Evolutionary conservation across 768 basidiomycete species (phyloP).

Genomic region (Leccinum pellstonianum): DNA sequence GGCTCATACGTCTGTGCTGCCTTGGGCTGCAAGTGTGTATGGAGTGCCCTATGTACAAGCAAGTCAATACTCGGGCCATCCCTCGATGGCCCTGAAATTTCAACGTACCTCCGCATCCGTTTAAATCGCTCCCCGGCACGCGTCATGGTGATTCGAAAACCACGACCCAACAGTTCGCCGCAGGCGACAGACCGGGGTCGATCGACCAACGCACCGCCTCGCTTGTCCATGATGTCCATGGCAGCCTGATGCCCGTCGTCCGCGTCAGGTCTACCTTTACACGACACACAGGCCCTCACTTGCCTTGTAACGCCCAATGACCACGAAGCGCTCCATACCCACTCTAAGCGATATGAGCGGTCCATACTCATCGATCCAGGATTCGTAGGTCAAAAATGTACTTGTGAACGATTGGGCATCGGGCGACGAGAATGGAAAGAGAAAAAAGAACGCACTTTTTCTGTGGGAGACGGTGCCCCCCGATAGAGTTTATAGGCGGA

Average conservation of each 20-base stretch:
- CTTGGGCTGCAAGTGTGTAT: conserved; percentile 17
- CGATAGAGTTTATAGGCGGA: conserved; percentile 2
- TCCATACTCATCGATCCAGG: conserved; percentile 57
- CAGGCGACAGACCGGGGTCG: conserved; percentile 42
- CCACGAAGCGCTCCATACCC: conserved; percentile 29
- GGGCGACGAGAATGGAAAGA: not conserved
- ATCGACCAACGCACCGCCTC: not conserved
- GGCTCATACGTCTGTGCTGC: conserved; percentile 44
- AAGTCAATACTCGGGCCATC: not conserved
- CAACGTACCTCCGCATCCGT: conserved; percentile 49
- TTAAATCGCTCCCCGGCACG: conserved; percentile 51
- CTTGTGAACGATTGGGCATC: not conserved
- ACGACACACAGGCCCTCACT: not conserved
- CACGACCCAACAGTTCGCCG: conserved; percentile 52
- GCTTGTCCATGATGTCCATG: conserved; percentile 55
- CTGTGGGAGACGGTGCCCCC: conserved; percentile 1
- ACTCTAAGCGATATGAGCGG: conserved; percentile 53
- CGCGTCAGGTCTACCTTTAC: not conserved
- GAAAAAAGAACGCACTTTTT: conserved; percentile 5
- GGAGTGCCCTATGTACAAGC: conserved; percentile 30
- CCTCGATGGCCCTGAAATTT: not conserved
- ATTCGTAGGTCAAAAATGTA: conserved; percentile 34
- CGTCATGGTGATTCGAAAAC: conserved; percentile 50
- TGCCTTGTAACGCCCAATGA: conserved; percentile 22
- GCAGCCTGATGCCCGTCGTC: conserved; percentile 39